phyloP scores from a whole-genome alignment of 2,329 filamentous ascomycete genomes.

The Aulographum hederae region DNA sequence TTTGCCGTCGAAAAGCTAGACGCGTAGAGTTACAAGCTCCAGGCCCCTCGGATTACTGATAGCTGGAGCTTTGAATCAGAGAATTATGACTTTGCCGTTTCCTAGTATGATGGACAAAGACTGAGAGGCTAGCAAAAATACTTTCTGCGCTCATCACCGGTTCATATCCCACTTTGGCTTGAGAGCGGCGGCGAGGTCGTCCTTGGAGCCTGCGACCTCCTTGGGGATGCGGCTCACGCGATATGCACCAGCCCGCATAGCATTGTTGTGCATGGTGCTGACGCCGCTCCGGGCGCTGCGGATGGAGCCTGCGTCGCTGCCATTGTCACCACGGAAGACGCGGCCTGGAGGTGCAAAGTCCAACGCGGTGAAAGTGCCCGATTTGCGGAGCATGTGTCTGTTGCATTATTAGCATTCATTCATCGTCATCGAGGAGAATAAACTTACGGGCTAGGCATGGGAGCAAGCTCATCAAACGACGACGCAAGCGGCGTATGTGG shows the following conservation, averaged over 20 bases:
- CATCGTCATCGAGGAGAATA: constrained; percentile 8
- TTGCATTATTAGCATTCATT: neutral
- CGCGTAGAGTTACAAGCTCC: too few relatives aligned
- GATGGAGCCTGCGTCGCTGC: constrained; percentile 29
- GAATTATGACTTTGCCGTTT: too few relatives aligned
- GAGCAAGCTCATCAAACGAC: constrained; percentile 70
- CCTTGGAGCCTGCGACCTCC: constrained; percentile 61
- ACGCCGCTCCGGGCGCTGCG: constrained; percentile 63
- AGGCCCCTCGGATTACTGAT: too few relatives aligned
- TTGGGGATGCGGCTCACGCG: constrained; percentile 70
- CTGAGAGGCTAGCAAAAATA: too few relatives aligned
- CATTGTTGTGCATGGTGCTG: constrained; percentile 48
- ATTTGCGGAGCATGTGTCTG: constrained; percentile 58
- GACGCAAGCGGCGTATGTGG: constrained; percentile 63
- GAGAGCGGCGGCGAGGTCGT: constrained; percentile 43
- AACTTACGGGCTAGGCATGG: constrained; percentile 81
- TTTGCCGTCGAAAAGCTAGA: too few relatives aligned
- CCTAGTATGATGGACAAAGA: too few relatives aligned
- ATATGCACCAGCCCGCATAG: constrained; percentile 68
- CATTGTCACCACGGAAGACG: constrained; percentile 33
- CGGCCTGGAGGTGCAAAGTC: constrained; percentile 68
- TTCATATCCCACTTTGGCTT: constrained; percentile 38
- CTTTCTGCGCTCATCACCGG: too few relatives aligned
- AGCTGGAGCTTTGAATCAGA: too few relatives aligned
- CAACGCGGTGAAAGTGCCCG: constrained; percentile 56